Evolutionary conservation across 192 early-diverging fungal species (phyloP).

Genomic region (Podila minutissima): DNA sequence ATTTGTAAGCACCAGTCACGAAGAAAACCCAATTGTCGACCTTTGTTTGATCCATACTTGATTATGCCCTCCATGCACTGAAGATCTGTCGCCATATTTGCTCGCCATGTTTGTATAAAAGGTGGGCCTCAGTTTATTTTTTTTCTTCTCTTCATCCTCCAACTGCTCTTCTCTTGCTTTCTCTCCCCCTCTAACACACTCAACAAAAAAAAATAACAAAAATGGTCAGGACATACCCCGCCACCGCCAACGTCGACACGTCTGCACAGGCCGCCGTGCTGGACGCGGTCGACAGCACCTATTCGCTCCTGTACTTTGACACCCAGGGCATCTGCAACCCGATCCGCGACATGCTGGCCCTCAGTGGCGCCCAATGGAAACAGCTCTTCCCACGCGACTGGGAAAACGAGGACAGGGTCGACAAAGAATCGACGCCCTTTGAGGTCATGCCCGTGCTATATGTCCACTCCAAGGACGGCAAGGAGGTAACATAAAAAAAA

Average conservation of each 20-base stretch:
- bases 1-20: too few relatives aligned
- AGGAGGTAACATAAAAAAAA: conserved; percentile 17
- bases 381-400: conserved; percentile 44
- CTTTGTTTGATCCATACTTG: too few relatives aligned
- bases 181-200: not conserved
- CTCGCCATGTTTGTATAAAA: too few relatives aligned
- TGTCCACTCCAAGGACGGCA: conserved; percentile 34
- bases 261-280: conserved; percentile 21
- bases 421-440: conserved; percentile 35
- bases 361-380: conserved; percentile 20
- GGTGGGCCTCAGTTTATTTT: not conserved
- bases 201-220: not conserved
- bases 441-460: conserved; percentile 42
- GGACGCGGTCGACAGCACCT: conserved; percentile 28
- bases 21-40: too few relatives aligned
- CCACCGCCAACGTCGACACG: conserved; percentile 15
- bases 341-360: conserved; percentile 23
- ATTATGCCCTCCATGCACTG: too few relatives aligned
- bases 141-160: not conserved
- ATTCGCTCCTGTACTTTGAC: conserved; percentile 43
- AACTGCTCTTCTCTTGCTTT: not conserved
- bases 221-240: conserved; percentile 33
- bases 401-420: conserved; percentile 22
- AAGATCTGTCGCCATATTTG: too few relatives aligned
- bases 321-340: conserved; percentile 26